Conservation (phyloP, 495 filamentous ascomycete genomes). For the Penicillium arizonense region DNA sequence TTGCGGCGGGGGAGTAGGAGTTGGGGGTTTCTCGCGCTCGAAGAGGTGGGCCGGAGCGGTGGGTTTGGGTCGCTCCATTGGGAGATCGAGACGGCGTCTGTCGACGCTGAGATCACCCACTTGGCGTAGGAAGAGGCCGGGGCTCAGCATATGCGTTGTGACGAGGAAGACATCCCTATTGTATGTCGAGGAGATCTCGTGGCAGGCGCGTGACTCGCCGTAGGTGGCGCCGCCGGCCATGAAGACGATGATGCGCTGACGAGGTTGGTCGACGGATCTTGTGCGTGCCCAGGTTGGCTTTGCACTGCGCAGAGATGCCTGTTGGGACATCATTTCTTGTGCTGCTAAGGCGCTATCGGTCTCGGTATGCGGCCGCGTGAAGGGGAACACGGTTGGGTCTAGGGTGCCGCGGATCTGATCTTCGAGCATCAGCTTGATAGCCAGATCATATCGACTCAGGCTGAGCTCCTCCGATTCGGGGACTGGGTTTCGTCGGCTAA, state of each 20-base stretch:
- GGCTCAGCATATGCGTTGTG: slow-evolving; percentile 89
- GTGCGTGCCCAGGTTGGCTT: slow-evolving; percentile 95
- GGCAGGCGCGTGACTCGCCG: slow-evolving; percentile 83
- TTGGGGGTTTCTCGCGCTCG: slow-evolving; percentile 64
- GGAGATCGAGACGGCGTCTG: slow-evolving; percentile 72
- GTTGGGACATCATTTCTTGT: slow-evolving; percentile 54
- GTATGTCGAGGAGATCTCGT: slow-evolving; percentile 71
- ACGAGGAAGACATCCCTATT: slow-evolving; percentile 83
- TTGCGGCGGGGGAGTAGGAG: slow-evolving; percentile 30
- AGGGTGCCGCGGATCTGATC: slow-evolving; percentile 59
- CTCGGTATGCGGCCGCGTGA: slow-evolving; percentile 72
- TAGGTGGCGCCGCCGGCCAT: slow-evolving; percentile 96
- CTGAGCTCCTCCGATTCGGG: slow-evolving; percentile 52
- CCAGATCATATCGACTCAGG: slow-evolving; percentile 49
- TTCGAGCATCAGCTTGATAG: slow-evolving; percentile 66
- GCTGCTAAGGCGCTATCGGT: slow-evolving; percentile 54
- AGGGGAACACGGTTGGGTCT: slow-evolving; percentile 68
- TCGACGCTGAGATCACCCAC: slow-evolving; percentile 74
- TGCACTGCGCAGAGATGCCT: slow-evolving; percentile 78
- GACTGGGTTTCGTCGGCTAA: slow-evolving; percentile 57
- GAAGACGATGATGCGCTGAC: slow-evolving; percentile 90
- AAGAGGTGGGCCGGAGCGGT: slow-evolving; percentile 84
- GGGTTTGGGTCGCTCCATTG: slow-evolving; percentile 74
- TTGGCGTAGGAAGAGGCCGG: slow-evolving; percentile 76
- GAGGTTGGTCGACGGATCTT: slow-evolving; percentile 71